Conservation (phyloP, 352 stramenopile genomes). For the Pythium phragmitis region DNA sequence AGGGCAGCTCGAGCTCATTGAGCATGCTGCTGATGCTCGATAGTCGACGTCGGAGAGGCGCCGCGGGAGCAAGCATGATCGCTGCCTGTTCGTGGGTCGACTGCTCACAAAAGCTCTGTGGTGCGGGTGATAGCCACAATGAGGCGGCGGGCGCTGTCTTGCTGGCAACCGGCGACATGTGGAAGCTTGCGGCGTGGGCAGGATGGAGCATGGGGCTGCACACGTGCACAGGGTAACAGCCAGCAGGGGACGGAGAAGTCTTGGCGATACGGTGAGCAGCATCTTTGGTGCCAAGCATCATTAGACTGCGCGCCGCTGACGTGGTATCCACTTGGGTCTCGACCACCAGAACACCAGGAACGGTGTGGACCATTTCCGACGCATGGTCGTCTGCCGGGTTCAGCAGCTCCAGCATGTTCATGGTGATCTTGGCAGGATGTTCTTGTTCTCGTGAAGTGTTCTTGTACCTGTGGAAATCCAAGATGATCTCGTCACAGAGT, state of each 20-base stretch:
- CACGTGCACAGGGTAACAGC: neutral
- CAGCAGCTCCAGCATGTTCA: constrained; percentile 35
- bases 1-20: neutral
- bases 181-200: constrained; percentile 5
- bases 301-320: constrained; percentile 17
- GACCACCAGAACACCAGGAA: constrained; percentile 10
- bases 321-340: constrained; percentile 16
- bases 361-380: neutral
- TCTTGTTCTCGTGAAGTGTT: neutral
- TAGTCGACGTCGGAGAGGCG: constrained; percentile 13
- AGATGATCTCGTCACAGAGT: constrained; percentile 14
- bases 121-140: neutral
- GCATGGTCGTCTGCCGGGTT: constrained; percentile 28
- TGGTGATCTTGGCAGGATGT: neutral
- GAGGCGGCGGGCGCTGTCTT: constrained; percentile 6
- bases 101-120: neutral
- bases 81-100: neutral
- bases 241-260: neutral
- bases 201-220: constrained; percentile 18
- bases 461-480: neutral
- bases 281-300: constrained; percentile 16
- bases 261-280: neutral
- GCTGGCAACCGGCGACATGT: constrained; percentile 28
- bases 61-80: neutral
- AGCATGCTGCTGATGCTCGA: constrained; percentile 13